Conservation (phyloP, 257 asterid genomes). For the Nicotiana sylvestris region DNA sequence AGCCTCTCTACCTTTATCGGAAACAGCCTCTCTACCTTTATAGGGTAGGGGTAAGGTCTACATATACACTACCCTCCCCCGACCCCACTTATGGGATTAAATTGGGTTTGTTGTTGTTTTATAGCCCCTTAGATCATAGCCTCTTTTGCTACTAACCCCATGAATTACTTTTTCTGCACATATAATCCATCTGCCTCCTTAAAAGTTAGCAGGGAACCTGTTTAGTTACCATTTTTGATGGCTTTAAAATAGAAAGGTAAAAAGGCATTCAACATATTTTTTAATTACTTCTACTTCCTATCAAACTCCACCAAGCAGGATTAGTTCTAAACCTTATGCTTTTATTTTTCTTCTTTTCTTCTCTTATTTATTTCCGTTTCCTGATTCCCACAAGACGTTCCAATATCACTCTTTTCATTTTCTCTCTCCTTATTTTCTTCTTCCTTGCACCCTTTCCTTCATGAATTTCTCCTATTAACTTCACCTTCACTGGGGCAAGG, state of each 20-base stretch:
- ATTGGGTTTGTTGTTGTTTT: too few species aligned
- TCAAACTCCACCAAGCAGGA: not conserved
- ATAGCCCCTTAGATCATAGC: too few species aligned
- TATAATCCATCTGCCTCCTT: too few species aligned
- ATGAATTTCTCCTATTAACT: conserved; percentile 9
- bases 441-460: not conserved
- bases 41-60: too few species aligned
- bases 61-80: too few species aligned
- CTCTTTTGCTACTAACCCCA: too few species aligned
- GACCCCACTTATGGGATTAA: too few species aligned
- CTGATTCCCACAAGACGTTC: not conserved
- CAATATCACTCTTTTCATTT: not conserved
- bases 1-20: too few species aligned
- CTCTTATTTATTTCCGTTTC: not conserved
- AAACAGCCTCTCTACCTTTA: too few species aligned
- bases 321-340: not conserved
- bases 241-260: not conserved
- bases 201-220: too few species aligned
- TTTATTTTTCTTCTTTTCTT: not conserved
- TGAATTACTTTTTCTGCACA: too few species aligned
- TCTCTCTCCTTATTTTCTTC: not conserved
- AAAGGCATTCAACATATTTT: conserved; percentile 1
- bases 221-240: not conserved
- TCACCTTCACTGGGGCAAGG: not conserved
- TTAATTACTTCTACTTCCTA: not conserved